Evolutionary conservation across 257 asterid species (phyloP).

Genomic region (Solanum megistacrolobum): DNA sequence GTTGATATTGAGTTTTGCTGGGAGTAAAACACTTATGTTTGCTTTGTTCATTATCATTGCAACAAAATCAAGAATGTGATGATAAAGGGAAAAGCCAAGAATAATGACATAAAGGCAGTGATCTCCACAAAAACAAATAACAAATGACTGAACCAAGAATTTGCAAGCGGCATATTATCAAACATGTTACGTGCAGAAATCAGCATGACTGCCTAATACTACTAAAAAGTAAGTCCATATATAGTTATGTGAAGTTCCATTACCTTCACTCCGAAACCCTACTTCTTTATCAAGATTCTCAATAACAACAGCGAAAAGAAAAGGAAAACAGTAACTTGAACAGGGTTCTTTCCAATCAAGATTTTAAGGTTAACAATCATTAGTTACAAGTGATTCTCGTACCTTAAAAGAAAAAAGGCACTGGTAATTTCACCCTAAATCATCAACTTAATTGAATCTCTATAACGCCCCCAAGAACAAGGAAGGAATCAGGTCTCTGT

Average conservation of each 20-base stretch:
- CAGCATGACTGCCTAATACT: background rate
- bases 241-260: background rate
- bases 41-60: background rate
- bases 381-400: background rate
- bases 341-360: background rate
- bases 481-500: background rate
- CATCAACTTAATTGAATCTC: background rate
- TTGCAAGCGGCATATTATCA: background rate
- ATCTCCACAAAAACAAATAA: background rate
- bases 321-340: background rate
- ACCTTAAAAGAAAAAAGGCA: background rate
- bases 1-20: background rate
- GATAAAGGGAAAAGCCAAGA: background rate
- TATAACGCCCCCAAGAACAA: background rate
- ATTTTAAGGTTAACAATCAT: background rate
- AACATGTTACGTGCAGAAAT: background rate
- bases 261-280: background rate
- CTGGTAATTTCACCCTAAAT: background rate
- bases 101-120: background rate
- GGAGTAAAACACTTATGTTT: background rate
- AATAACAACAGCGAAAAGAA: background rate
- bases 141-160: background rate
- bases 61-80: background rate
- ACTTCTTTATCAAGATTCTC: background rate
- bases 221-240: background rate